These are phyloP conservation scores for Rhizomucor miehei DNA, from an alignment of 371 early-diverging fungal species.

Conservation along the genomic window DNA sequence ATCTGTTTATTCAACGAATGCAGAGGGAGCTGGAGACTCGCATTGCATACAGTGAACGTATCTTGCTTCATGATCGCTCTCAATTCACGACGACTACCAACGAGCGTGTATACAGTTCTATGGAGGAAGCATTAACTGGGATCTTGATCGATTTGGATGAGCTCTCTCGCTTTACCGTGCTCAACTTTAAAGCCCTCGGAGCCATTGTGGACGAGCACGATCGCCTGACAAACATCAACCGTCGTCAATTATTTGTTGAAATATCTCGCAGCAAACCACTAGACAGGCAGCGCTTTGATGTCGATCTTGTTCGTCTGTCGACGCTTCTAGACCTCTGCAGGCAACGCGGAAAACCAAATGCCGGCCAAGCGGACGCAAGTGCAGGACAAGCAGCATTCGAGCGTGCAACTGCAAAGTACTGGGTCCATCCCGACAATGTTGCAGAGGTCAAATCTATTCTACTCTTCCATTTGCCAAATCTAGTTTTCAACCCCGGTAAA, in stretches of 20 bases:
- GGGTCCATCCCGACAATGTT: slow-evolving; percentile 96
- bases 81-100: slow-evolving; percentile 2
- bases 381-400: slow-evolving; percentile 73
- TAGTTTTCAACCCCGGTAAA: slow-evolving; percentile 40
- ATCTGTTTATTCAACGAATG: slow-evolving; percentile 78
- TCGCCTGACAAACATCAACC: slow-evolving; percentile 36
- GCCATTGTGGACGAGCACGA: slow-evolving; percentile 69
- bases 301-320: not conserved
- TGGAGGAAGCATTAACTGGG: slow-evolving; percentile 13
- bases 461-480: slow-evolving; percentile 88
- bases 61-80: slow-evolving; percentile 47
- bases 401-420: slow-evolving; percentile 59
- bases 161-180: slow-evolving; percentile 68
- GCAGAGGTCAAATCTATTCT: slow-evolving; percentile 89
- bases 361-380: slow-evolving; percentile 49
- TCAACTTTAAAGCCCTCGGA: slow-evolving; percentile 88
- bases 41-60: slow-evolving; percentile 67
- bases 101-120: not conserved
- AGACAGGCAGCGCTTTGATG: slow-evolving; percentile 29
- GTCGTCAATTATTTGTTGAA: slow-evolving; percentile 54
- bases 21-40: slow-evolving; percentile 68
- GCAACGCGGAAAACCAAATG: not conserved
- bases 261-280: slow-evolving; percentile 2
- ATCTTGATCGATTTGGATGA: slow-evolving; percentile 25
- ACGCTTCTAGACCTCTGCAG: slow-evolving; percentile 1